Conservation (phyloP, 306 rosid species). For the Prunus campanulata region DNA sequence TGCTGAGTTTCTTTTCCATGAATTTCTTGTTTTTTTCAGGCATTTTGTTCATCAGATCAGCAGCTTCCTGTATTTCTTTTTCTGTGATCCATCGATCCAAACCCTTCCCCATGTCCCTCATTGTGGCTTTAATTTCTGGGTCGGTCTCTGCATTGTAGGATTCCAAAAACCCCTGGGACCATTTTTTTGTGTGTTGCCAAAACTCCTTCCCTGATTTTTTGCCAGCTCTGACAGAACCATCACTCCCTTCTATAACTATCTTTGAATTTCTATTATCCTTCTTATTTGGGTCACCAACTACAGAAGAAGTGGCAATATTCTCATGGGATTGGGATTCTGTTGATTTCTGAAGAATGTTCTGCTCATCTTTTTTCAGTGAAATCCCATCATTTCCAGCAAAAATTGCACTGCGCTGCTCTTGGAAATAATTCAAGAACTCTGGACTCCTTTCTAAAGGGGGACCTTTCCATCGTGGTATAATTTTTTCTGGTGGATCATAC, state of each 20-base stretch:
- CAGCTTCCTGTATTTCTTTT: conserved; percentile 84
- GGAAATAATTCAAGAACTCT: conserved; percentile 54
- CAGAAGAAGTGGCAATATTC: conserved; percentile 27
- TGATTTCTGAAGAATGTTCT: conserved; percentile 34
- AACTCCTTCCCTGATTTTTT: conserved; percentile 87
- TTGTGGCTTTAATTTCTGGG: conserved; percentile 68
- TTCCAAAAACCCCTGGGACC: conserved; percentile 85
- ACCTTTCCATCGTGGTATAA: conserved; percentile 92
- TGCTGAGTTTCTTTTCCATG: conserved; percentile 75
- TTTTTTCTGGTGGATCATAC: conserved; percentile 81
- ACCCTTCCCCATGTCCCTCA: conserved; percentile 85
- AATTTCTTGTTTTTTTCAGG: conserved; percentile 60
- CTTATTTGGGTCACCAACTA: conserved; percentile 28
- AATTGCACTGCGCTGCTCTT: conserved; percentile 44
- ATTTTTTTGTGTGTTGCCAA: conserved; percentile 98
- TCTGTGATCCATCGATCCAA: conserved; percentile 93
- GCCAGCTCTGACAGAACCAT: conserved; percentile 80
- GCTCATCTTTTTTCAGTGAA: conserved; percentile 44
- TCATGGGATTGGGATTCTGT: conserved; percentile 36
- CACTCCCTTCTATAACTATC: conserved; percentile 83
- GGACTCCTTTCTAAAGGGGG: conserved; percentile 73
- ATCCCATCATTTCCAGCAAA: conserved; percentile 27
- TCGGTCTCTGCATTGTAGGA: conserved; percentile 84
- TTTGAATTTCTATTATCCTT: conserved; percentile 37
- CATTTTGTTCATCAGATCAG: conserved; percentile 59